phyloP scores from a whole-genome alignment of 2,329 filamentous ascomycete species.

The Monosporascus cannonballus region DNA sequence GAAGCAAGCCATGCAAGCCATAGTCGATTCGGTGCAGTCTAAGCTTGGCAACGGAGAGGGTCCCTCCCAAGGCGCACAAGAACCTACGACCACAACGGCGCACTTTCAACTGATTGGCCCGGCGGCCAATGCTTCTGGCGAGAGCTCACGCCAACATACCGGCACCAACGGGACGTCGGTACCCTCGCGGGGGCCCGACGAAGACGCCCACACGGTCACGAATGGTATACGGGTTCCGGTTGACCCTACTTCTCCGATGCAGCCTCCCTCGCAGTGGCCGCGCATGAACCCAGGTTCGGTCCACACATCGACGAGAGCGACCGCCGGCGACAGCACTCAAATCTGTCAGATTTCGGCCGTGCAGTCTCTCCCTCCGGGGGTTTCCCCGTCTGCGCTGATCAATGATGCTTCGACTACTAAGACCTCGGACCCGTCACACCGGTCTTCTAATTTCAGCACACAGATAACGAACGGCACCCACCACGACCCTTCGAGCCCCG shows the following conservation, averaged over 20 bases:
- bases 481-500: slow-evolving; percentile 32
- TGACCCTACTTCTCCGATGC: slow-evolving; percentile 40
- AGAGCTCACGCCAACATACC: slow-evolving; percentile 28
- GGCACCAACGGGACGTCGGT: slow-evolving; percentile 52
- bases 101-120: slow-evolving; percentile 52
- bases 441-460: slow-evolving; percentile 61
- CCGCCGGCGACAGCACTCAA: slow-evolving; percentile 43
- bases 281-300: slow-evolving; percentile 22
- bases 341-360: slow-evolving; percentile 60
- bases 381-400: slow-evolving; percentile 52
- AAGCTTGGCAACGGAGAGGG: slow-evolving; percentile 46
- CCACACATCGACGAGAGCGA: slow-evolving; percentile 32
- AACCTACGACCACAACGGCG: slow-evolving; percentile 40
- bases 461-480: slow-evolving; percentile 66
- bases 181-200: slow-evolving; percentile 39
- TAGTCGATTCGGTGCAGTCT: slow-evolving; percentile 42
- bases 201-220: slow-evolving; percentile 59
- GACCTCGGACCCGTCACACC: slow-evolving; percentile 64
- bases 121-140: slow-evolving; percentile 53
- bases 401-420: slow-evolving; percentile 96
- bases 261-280: slow-evolving; percentile 40
- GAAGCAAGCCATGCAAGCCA: slow-evolving; percentile 54
- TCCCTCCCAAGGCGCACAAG: slow-evolving; percentile 27
- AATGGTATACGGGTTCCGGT: slow-evolving; percentile 36
- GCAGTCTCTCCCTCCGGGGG: slow-evolving; percentile 50